These are phyloP conservation scores for Podospora appendiculata DNA, from an alignment of 495 filamentous ascomycete genomes.

Conservation along the genomic window DNA sequence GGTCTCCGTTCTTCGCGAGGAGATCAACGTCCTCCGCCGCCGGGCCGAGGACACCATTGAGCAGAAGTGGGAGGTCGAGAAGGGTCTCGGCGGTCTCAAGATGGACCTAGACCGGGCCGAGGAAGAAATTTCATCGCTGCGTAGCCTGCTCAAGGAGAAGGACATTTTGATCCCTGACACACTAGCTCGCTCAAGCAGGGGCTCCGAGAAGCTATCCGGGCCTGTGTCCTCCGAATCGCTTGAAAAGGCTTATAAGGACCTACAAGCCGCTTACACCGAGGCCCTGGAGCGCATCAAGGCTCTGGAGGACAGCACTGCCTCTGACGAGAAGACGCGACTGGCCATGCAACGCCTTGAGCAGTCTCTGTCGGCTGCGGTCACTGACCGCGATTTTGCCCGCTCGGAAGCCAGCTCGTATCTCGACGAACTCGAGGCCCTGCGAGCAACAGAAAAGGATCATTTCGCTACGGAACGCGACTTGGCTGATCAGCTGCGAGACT, in stretches of 20 bases:
- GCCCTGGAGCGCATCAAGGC: conserved; percentile 49
- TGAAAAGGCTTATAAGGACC: conserved; percentile 68
- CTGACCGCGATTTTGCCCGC: conserved; percentile 63
- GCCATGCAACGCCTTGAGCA: conserved; percentile 57
- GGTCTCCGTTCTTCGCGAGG: conserved; percentile 66
- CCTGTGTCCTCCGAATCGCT: conserved; percentile 63
- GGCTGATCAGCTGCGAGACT: conserved; percentile 56
- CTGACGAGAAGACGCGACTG: conserved; percentile 43
- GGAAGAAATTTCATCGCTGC: conserved; percentile 78
- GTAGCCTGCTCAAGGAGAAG: conserved; percentile 74
- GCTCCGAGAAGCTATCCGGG: conserved; percentile 12
- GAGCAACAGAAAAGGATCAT: conserved; percentile 53
- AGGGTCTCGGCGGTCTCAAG: conserved; percentile 82
- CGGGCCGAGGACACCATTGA: conserved; percentile 94
- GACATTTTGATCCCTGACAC: conserved; percentile 64
- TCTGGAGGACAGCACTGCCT: conserved; percentile 37
- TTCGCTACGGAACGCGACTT: conserved; percentile 55
- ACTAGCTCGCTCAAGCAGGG: conserved; percentile 40
- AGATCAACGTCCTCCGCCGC: conserved; percentile 76
- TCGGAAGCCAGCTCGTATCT: conserved; percentile 52
- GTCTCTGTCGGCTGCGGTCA: conserved; percentile 56
- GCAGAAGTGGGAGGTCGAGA: conserved; percentile 94
- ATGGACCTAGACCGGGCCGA: conserved; percentile 96
- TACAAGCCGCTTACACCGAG: conserved; percentile 53
- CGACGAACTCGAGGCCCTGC: conserved; percentile 54